phyloP scores from a whole-genome alignment of 495 filamentous ascomycete species.

The Penicillium crystallinum region DNA sequence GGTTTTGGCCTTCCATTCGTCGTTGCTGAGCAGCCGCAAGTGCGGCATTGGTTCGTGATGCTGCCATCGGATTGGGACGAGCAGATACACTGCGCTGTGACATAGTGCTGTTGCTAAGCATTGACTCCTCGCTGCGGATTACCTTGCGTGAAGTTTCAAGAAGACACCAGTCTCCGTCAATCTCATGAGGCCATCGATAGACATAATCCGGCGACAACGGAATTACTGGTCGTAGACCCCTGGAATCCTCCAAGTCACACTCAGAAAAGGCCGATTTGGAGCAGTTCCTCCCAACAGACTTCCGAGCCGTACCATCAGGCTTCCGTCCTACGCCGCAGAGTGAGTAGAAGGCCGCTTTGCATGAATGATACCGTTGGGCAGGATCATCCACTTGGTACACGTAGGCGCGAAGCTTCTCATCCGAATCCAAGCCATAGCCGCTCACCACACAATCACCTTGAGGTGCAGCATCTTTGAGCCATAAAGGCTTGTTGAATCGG shows the following conservation, averaged over 20 bases:
- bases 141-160: conserved; percentile 25
- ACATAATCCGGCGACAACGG: conserved; percentile 64
- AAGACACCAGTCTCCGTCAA: conserved; percentile 41
- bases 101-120: conserved; percentile 28
- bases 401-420: conserved; percentile 38
- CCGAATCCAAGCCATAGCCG: conserved; percentile 43
- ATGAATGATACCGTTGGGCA: conserved; percentile 37
- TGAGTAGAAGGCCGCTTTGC: conserved; percentile 42
- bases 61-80: conserved; percentile 22
- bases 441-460: conserved; percentile 44
- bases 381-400: conserved; percentile 38
- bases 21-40: conserved; percentile 41
- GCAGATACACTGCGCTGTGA: conserved; percentile 27
- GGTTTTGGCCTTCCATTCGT: conserved; percentile 38
- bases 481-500: conserved; percentile 39
- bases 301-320: conserved; percentile 39
- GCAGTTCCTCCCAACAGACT: conserved; percentile 36
- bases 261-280: conserved; percentile 62
- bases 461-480: conserved; percentile 40
- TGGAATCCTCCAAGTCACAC: conserved; percentile 64
- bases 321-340: conserved; percentile 49
- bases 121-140: conserved; percentile 25
- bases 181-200: conserved; percentile 48
- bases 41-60: conserved; percentile 38
- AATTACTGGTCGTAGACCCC: conserved; percentile 62